Conservation (phyloP, 2,329 filamentous ascomycete genomes). For the Cercospora nicotianae region DNA sequence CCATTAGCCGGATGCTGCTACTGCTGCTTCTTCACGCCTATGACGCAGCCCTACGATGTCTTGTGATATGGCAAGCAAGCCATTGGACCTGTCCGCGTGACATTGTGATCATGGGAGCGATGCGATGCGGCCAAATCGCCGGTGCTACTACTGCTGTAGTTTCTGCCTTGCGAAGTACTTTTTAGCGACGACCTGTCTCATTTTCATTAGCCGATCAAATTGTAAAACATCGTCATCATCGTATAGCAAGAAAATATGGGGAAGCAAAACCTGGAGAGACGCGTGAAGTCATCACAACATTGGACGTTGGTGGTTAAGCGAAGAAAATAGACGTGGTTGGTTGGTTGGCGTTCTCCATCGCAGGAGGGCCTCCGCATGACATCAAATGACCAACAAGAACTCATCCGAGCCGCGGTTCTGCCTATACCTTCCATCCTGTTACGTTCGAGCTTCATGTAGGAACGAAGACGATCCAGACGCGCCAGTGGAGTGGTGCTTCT, state of each 20-base stretch:
- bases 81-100: not conserved
- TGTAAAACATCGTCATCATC: not conserved
- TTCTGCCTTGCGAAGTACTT: not conserved
- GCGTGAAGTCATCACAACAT: not conserved
- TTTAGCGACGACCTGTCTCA: not conserved
- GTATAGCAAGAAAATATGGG: not conserved
- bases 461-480: not conserved
- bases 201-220: not conserved
- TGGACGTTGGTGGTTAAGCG: not conserved
- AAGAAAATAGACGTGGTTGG: not conserved
- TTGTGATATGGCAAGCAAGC: not conserved
- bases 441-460: not conserved
- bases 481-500: not conserved
- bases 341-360: not conserved
- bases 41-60: not conserved
- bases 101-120: not conserved
- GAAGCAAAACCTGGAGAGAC: not conserved
- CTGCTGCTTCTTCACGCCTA: not conserved
- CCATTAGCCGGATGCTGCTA: not conserved
- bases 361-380: not conserved
- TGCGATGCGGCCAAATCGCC: not conserved
- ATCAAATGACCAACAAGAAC: not conserved
- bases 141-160: not conserved
- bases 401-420: conserved; percentile 1
- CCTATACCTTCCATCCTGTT: not conserved